Percentiles rank a stretch among this genome's conserved stretches.
phyloP scores from a whole-genome alignment of 2,329 filamentous ascomycete species.

The Ophiostoma australiae region DNA sequence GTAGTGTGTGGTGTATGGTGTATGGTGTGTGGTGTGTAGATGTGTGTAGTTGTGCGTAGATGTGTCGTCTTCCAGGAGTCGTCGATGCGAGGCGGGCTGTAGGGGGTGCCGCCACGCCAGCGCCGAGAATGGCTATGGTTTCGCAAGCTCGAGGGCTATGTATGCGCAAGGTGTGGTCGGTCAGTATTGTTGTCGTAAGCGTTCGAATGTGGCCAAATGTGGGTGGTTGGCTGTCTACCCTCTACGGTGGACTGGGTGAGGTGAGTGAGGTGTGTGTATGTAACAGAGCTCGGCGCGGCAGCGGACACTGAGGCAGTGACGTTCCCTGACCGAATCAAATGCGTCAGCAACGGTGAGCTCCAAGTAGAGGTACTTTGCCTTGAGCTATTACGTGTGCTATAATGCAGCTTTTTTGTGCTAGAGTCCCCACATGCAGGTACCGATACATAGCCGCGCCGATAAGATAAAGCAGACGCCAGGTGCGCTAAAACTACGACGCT shows the following conservation, averaged over 20 bases:
- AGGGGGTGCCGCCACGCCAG: constrained; percentile 15
- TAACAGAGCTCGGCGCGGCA: constrained; percentile 8
- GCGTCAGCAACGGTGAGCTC: constrained; percentile 20
- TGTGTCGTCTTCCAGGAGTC: background rate
- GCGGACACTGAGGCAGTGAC: constrained; percentile 20
- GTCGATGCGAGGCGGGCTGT: constrained; percentile 12
- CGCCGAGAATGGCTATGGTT: background rate
- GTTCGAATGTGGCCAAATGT: background rate
- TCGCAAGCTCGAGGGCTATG: background rate
- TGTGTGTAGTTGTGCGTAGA: background rate
- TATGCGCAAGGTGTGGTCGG: background rate
- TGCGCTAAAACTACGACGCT: constrained; percentile 14
- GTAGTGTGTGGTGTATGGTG: no score
- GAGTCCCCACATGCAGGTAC: background rate
- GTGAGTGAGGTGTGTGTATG: background rate
- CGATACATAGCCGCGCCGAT: constrained; percentile 9
- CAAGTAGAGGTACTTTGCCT: background rate
- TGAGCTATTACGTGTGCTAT: background rate
- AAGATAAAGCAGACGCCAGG: constrained; percentile 21
- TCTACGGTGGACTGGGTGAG: background rate
- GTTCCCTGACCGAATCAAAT: constrained; percentile 16
- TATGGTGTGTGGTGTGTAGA: no score
- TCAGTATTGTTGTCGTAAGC: background rate
- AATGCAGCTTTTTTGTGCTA: background rate
- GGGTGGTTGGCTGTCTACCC: background rate